These are phyloP conservation scores for Myrica gale DNA, from an alignment of 306 rosid species.

Conservation along the genomic window DNA sequence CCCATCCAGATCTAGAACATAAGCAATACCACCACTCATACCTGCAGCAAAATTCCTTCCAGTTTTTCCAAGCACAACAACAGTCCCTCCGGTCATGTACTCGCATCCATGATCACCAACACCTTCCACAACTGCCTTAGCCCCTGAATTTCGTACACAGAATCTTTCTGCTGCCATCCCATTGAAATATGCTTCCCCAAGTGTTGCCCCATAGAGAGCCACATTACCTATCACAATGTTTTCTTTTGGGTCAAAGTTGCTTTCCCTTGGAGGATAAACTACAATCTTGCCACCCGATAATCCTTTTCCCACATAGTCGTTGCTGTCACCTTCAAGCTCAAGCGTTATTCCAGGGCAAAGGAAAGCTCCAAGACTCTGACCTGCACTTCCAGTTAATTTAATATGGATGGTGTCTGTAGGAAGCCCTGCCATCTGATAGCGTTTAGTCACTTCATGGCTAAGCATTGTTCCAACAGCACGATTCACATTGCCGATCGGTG, in stretches of 20 bases:
- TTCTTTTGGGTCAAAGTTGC: slow-evolving; percentile 85
- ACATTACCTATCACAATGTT: slow-evolving; percentile 95
- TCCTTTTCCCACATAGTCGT: slow-evolving; percentile 97
- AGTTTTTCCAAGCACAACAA: slow-evolving; percentile 89
- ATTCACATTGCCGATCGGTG: slow-evolving; percentile 62
- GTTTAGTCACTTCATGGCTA: slow-evolving; percentile 94
- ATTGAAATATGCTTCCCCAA: slow-evolving; percentile 94
- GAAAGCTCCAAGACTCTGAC: slow-evolving; percentile 99
- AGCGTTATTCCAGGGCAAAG: slow-evolving; percentile 89
- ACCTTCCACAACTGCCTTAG: slow-evolving; percentile 94
- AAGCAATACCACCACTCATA: slow-evolving; percentile 98
- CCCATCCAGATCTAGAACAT: slow-evolving; percentile 72
- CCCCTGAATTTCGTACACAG: slow-evolving; percentile 97
- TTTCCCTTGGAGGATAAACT: slow-evolving; percentile 83
- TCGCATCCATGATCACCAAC: slow-evolving; percentile 99
- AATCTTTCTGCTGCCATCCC: slow-evolving; percentile 99
- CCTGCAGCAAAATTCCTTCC: slow-evolving; percentile 99
- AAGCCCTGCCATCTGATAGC: slow-evolving; percentile 78
- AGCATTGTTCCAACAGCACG: slow-evolving; percentile 99
- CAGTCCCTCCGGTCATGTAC: slow-evolving; percentile 98
- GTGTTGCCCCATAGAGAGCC: slow-evolving; percentile 91
- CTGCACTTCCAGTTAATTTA: slow-evolving; percentile 84
- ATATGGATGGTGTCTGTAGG: slow-evolving; percentile 88
- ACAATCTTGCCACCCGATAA: slow-evolving; percentile 93
- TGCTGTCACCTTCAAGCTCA: slow-evolving; percentile 98